phyloP scores from a whole-genome alignment of 164 flowering plant species.

The Amborella trichopoda region DNA sequence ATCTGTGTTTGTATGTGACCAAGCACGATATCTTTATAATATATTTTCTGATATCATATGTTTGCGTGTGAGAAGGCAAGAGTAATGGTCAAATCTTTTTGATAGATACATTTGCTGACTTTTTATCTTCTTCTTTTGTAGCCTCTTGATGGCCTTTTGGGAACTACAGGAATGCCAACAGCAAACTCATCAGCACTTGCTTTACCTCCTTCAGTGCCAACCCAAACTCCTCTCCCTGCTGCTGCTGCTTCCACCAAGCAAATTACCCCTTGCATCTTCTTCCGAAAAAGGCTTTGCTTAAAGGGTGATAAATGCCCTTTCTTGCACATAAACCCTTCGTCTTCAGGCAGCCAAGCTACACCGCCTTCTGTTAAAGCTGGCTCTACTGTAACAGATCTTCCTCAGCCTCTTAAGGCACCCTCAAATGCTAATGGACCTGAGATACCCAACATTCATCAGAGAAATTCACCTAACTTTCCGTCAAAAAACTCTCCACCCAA shows the following conservation, averaged over 20 bases:
- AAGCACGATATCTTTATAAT: background rate
- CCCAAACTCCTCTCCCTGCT: constrained; percentile 6
- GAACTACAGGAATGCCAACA: constrained; percentile 27
- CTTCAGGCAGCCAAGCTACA: constrained; percentile 11
- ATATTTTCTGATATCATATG: no score
- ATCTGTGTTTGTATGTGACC: background rate
- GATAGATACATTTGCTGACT: no score
- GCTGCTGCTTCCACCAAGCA: constrained; percentile 34
- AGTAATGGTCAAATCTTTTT: no score
- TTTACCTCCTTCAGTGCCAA: constrained; percentile 13
- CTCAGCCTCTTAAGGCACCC: constrained; percentile 21
- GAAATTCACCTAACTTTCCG: background rate
- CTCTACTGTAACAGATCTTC: constrained; percentile 12
- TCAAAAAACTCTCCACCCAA: no score
- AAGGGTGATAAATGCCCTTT: constrained; percentile 84
- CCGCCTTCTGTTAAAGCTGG: constrained; percentile 18
- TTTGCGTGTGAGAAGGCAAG: no score
- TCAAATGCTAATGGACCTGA: constrained; percentile 24
- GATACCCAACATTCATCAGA: constrained; percentile 13
- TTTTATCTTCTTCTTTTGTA: constrained; percentile 17
- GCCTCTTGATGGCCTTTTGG: constrained; percentile 78
- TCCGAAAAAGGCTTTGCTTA: constrained; percentile 65
- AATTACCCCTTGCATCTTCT: constrained; percentile 62
- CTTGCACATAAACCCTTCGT: constrained; percentile 17
- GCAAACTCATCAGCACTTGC: constrained; percentile 26